A percentile compares a stretch with the other conserved stretches of the same genome.
phyloP scores from a whole-genome alignment of 148 eudicot species.

The Camellia sinensis region DNA sequence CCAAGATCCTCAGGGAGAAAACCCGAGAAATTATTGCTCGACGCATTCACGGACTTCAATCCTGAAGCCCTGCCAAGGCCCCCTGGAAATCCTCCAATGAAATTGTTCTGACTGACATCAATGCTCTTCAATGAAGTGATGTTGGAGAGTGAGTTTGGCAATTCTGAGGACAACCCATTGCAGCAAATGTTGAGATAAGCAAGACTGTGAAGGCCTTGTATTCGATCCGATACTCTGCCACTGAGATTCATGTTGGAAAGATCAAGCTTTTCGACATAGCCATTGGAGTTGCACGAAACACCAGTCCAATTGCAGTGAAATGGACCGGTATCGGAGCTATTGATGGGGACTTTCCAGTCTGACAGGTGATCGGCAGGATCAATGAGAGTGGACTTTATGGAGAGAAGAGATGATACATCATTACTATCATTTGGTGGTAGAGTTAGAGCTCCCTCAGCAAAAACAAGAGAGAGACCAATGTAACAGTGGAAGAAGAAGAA shows the following conservation, averaged over 20 bases:
- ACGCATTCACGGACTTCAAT: slow-evolving; percentile 49
- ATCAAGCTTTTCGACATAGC: slow-evolving; percentile 57
- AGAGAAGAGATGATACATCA: slow-evolving; percentile 46
- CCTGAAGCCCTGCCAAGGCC: slow-evolving; percentile 51
- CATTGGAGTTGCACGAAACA: slow-evolving; percentile 58
- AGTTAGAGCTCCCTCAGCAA: slow-evolving; percentile 29
- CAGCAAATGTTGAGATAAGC: slow-evolving; percentile 51
- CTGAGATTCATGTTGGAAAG: slow-evolving; percentile 76
- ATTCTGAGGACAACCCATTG: slow-evolving; percentile 59
- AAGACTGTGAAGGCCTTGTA: slow-evolving; percentile 41
- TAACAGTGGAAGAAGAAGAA: slow-evolving; percentile 23
- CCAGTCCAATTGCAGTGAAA: slow-evolving; percentile 81
- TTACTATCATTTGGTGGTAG: slow-evolving; percentile 9
- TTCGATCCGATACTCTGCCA: slow-evolving; percentile 54
- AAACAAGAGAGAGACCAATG: slow-evolving; percentile 28
- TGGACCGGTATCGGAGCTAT: slow-evolving; percentile 9
- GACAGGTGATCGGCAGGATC: slow-evolving; percentile 54
- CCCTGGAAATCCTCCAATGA: slow-evolving; percentile 49
- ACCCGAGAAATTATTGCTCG: slow-evolving; percentile 75
- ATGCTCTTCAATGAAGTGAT: slow-evolving; percentile 47
- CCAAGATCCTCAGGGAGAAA: slow-evolving; percentile 64
- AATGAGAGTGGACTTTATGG: slow-evolving; percentile 49
- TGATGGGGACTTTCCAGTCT: slow-evolving; percentile 45
- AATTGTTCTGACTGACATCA: slow-evolving; percentile 72
- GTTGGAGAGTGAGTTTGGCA: slow-evolving; percentile 59